Evolutionary conservation across 1,139 yeast genomes (phyloP).

Genomic region (Suhomyces yuchorum): DNA sequence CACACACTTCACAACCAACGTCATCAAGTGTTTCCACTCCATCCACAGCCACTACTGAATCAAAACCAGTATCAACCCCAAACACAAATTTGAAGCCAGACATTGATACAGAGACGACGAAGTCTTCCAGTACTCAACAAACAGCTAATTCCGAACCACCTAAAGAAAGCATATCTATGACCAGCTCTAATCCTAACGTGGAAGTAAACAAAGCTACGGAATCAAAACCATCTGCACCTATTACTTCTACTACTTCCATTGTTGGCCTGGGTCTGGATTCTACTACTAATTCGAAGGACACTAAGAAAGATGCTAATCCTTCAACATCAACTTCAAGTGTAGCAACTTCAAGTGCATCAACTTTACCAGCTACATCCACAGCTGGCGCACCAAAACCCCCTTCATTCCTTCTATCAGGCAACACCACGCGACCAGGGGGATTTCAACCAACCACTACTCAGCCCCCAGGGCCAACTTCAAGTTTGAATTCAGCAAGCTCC

Average conservation of each 20-base stretch:
- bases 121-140: background rate
- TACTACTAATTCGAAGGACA: background rate
- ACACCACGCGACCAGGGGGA: conserved; percentile 8
- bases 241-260: background rate
- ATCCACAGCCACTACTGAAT: background rate
- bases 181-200: background rate
- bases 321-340: background rate
- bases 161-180: background rate
- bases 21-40: background rate
- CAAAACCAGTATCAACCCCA: background rate
- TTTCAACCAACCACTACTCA: conserved; percentile 1
- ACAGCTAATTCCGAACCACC: background rate
- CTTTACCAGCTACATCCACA: conserved; percentile 11
- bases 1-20: background rate
- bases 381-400: conserved; percentile 10
- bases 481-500: background rate
- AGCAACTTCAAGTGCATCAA: conserved; percentile 6
- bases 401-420: conserved; percentile 10
- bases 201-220: background rate
- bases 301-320: background rate
- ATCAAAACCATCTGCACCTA: background rate
- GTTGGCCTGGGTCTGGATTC: background rate
- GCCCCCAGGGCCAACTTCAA: background rate
- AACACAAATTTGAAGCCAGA: background rate
- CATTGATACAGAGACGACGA: background rate